phyloP scores from a whole-genome alignment of 2,329 filamentous ascomycete species.

The Curvularia verruculosa region DNA sequence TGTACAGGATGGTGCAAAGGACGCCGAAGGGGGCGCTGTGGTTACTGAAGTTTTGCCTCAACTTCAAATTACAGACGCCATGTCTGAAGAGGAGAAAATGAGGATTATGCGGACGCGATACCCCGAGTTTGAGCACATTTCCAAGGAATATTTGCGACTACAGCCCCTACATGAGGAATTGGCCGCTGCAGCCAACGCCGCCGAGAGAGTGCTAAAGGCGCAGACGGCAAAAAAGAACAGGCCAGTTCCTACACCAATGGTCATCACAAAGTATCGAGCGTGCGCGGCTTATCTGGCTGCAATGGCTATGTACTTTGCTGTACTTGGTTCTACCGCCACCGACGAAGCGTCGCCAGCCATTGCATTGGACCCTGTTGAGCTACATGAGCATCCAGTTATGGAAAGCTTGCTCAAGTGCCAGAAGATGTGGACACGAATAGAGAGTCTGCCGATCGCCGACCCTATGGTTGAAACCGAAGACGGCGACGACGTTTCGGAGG shows the following conservation, averaged over 20 bases:
- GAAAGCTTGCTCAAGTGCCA: slow-evolving; percentile 79
- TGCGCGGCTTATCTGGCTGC: slow-evolving; percentile 85
- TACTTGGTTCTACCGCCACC: slow-evolving; percentile 80
- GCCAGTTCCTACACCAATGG: slow-evolving; percentile 35
- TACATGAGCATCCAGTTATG: slow-evolving; percentile 93
- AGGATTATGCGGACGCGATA: slow-evolving; percentile 81
- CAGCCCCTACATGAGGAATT: slow-evolving; percentile 67
- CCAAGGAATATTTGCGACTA: slow-evolving; percentile 77
- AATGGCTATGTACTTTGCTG: slow-evolving; percentile 90
- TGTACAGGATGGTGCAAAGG: slow-evolving; percentile 56
- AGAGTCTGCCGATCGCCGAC: slow-evolving; percentile 64
- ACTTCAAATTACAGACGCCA: slow-evolving; percentile 78
- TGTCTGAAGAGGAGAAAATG: slow-evolving; percentile 74
- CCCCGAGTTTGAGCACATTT: slow-evolving; percentile 87
- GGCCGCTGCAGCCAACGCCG: slow-evolving; percentile 62
- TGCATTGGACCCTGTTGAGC: slow-evolving; percentile 74
- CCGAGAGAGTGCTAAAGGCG: slow-evolving; percentile 53
- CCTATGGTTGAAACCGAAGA: slow-evolving; percentile 44
- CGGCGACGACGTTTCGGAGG: slow-evolving; percentile 45
- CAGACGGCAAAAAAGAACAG: slow-evolving; percentile 34
- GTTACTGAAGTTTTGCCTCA: slow-evolving; percentile 88
- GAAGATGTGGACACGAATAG: slow-evolving; percentile 77
- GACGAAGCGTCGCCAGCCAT: slow-evolving; percentile 57
- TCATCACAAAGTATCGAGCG: slow-evolving; percentile 73
- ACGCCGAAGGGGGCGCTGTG: slow-evolving; percentile 58